Base-by-base conservation (phyloP, 1,139 yeast genomes). In the Debaryomyces subglobosus region DNA sequence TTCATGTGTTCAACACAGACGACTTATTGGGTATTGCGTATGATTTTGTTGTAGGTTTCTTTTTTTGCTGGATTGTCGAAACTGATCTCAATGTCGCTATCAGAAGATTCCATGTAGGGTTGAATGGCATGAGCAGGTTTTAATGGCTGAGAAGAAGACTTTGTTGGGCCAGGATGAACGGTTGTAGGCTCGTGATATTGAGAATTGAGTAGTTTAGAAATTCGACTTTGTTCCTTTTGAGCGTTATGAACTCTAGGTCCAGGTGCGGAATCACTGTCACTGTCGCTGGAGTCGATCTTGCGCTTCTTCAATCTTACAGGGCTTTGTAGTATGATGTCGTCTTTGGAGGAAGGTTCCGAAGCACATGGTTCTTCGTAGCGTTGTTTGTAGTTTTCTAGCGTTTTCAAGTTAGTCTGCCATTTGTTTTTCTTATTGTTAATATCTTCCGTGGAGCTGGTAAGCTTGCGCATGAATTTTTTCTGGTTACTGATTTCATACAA, bases 401-500 rank as follows among this genome's bases (percentile, higher is more conserved):
- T 53, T 18, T 50, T 47, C 10, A 63, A 29, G 47, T 67, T 65
- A 3, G 49, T 35, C 20, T 57, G 54, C 70, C 71, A 67, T 46
- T 63, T 63, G 16, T 53, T 46, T 16, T 50, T 45, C 47, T 58
- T 59, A 10, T 49, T 40, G 21, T 51, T 48, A 25, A 48, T 47
- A 30, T 63, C 67, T 33, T 57, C 59, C 5, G 46, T 43, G 6
- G 72, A 65, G 2, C 58, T 46, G 0, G 51, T 48, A n/a, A 68
- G 52, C 6, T 61, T 56, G 27, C 61, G 58, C 4, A 47, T 44
- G 37, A 56, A 52, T 38, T 62, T 57, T 21, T 48, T 53, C 21
- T 59, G 52, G 29, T 45, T 50, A 43, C 70, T 64, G 18, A 69
- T 49, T 23, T 63, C 63, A 30, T 63, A 54, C 18, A 69, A 53